Evolutionary conservation across 2,329 filamentous ascomycete genomes (phyloP).

Genomic region (Fusarium chlamydosporum): DNA sequence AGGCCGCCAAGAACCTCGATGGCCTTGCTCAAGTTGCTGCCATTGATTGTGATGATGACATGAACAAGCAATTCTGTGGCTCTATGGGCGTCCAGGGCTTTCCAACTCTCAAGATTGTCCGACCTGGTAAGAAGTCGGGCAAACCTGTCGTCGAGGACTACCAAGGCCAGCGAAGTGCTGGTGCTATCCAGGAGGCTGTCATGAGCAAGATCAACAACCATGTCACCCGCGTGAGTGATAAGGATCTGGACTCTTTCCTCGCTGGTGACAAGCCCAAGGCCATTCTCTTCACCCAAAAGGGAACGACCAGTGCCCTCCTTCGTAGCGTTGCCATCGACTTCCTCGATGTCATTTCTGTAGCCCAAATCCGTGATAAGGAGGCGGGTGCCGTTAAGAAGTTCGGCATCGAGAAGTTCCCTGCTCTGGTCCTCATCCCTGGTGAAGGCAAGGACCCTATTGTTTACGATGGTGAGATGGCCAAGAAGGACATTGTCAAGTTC

Average conservation of each 20-base stretch:
- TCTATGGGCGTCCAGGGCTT: constrained; percentile 92
- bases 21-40: constrained; percentile 95
- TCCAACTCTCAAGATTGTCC: constrained; percentile 94
- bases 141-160: constrained; percentile 92
- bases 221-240: constrained; percentile 84
- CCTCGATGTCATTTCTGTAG: constrained; percentile 81
- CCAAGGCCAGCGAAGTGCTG: constrained; percentile 84
- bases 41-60: constrained; percentile 93
- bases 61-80: constrained; percentile 90
- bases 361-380: constrained; percentile 88
- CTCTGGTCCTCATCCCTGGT: constrained; percentile 82
- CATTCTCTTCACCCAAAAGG: constrained; percentile 94
- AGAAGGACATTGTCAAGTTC: constrained; percentile 84
- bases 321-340: constrained; percentile 93
- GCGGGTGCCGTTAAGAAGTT: constrained; percentile 78
- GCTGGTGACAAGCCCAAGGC: constrained; percentile 82
- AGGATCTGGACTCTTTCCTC: constrained; percentile 82
- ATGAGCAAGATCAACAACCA: constrained; percentile 92
- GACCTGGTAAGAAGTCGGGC: constrained; percentile 83
- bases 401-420: constrained; percentile 82
- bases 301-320: constrained; percentile 84
- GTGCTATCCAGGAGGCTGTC: constrained; percentile 88
- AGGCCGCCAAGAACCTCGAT: constrained; percentile 88
- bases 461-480: constrained; percentile 89
- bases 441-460: constrained; percentile 76